phyloP scores from a whole-genome alignment of 495 filamentous ascomycete species.

The Sporormia fimetaria region DNA sequence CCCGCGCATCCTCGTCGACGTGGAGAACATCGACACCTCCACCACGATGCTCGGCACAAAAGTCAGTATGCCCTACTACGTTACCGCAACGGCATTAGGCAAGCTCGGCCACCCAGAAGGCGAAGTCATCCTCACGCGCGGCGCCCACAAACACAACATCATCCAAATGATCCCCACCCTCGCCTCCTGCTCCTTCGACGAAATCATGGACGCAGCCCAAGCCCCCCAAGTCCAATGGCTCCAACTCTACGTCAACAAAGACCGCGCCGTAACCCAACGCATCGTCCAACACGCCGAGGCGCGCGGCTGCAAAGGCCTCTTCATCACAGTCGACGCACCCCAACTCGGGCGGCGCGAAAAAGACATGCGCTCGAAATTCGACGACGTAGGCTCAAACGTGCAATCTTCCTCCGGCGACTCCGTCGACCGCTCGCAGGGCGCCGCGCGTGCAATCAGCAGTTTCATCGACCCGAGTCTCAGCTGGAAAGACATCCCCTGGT shows the following conservation, averaged over 20 bases:
- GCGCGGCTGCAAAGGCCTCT: constrained; percentile 88
- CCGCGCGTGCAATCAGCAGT: constrained; percentile 79
- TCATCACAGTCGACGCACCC: constrained; percentile 97
- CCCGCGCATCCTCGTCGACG: constrained; percentile 64
- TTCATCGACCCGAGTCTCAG: constrained; percentile 89
- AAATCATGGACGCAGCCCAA: constrained; percentile 76
- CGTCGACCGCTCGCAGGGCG: constrained; percentile 81
- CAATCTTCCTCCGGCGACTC: constrained; percentile 49
- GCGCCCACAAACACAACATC: constrained; percentile 73
- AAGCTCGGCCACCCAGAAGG: constrained; percentile 85
- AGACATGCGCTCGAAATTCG: constrained; percentile 88
- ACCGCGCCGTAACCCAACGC: constrained; percentile 77
- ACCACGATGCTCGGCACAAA: constrained; percentile 35
- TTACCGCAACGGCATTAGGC: constrained; percentile 83
- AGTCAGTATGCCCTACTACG: constrained; percentile 76
- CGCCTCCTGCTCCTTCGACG: constrained; percentile 96
- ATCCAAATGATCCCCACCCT: constrained; percentile 96
- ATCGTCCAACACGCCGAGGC: constrained; percentile 87
- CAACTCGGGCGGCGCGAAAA: constrained; percentile 93
- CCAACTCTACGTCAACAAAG: constrained; percentile 97
- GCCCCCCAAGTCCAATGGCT: constrained; percentile 89
- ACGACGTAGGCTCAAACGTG: constrained; percentile 72
- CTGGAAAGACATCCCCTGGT: constrained; percentile 96
- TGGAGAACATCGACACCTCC: constrained; percentile 65
- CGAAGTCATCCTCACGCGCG: constrained; percentile 78